A percentile compares a stretch with the other conserved stretches of the same genome.
These are phyloP conservation scores for Aphanomyces cochlioides DNA, from an alignment of 352 stramenopile genomes.

Conservation along the genomic window DNA sequence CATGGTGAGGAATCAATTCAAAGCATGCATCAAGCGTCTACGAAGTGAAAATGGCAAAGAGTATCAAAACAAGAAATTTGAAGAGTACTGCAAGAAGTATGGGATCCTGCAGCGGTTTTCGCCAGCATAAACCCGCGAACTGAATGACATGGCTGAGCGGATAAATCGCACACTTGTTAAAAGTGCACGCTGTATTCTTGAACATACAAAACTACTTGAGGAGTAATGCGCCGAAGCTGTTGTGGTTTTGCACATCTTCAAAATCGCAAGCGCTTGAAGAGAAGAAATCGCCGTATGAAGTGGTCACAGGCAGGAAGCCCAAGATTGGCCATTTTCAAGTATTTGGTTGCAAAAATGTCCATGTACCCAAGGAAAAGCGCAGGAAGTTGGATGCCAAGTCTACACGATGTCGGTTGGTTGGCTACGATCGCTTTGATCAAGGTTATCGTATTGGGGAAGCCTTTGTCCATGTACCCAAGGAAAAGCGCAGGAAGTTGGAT, in stretches of 20 bases:
- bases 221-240: background rate
- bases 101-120: constrained; percentile 6
- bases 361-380: background rate
- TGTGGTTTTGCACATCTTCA: background rate
- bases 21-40: constrained; percentile 3
- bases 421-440: background rate
- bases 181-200: background rate
- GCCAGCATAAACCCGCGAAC: background rate
- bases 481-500: too few relatives aligned
- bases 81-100: background rate
- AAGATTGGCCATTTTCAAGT: constrained; percentile 2
- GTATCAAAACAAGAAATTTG: background rate
- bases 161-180: background rate
- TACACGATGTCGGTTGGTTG: background rate
- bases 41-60: background rate
- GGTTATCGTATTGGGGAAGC: background rate
- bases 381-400: background rate
- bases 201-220: background rate
- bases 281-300: background rate
- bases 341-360: background rate
- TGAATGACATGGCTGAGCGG: background rate
- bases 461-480: too few relatives aligned
- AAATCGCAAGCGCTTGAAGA: background rate
- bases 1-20: background rate
- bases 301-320: background rate